Evolutionary conservation across 331 rosid species (phyloP).

Genomic region (Rhamnella rubrinervis): DNA sequence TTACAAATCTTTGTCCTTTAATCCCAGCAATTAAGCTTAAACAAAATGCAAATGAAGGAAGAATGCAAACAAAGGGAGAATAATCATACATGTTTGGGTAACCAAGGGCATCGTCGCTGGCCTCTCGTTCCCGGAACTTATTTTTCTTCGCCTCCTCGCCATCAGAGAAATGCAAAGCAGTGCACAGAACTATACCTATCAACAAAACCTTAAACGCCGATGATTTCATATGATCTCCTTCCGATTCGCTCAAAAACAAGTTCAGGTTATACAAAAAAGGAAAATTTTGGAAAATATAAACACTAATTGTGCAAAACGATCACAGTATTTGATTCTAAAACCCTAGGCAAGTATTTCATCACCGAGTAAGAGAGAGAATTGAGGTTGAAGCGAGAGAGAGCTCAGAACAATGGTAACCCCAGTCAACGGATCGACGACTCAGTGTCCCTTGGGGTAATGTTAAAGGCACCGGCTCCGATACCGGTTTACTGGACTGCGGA

Average conservation of each 20-base stretch:
- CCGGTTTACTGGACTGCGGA: not conserved
- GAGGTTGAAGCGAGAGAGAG: too few species aligned
- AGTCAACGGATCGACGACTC: not conserved
- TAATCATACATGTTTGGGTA: slow-evolving; percentile 69
- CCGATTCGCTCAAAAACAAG: slow-evolving; percentile 2
- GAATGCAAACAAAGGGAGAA: not conserved
- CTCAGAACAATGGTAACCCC: not conserved
- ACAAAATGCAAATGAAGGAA: slow-evolving; percentile 1
- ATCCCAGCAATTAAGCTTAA: slow-evolving; percentile 7
- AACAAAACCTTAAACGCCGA: slow-evolving; percentile 27
- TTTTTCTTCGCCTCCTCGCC: slow-evolving; percentile 52
- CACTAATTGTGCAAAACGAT: not conserved
- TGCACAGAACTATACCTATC: slow-evolving; percentile 41
- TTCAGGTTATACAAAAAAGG: too few species aligned
- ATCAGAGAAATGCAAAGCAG: slow-evolving; percentile 31
- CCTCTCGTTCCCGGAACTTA: slow-evolving; percentile 75
- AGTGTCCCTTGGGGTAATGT: not conserved
- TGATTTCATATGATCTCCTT: slow-evolving; percentile 51
- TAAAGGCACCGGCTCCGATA: not conserved
- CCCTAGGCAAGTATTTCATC: not conserved
- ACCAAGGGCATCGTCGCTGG: slow-evolving; percentile 70
- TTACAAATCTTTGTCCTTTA: not conserved
- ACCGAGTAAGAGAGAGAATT: too few species aligned
- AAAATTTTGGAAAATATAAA: too few species aligned
- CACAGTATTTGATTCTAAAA: not conserved